A percentile compares a stretch with the other conserved stretches of the same genome.
Conservation (phyloP, 2,329 filamentous ascomycete genomes). For the Cladosporium sp. region DNA sequence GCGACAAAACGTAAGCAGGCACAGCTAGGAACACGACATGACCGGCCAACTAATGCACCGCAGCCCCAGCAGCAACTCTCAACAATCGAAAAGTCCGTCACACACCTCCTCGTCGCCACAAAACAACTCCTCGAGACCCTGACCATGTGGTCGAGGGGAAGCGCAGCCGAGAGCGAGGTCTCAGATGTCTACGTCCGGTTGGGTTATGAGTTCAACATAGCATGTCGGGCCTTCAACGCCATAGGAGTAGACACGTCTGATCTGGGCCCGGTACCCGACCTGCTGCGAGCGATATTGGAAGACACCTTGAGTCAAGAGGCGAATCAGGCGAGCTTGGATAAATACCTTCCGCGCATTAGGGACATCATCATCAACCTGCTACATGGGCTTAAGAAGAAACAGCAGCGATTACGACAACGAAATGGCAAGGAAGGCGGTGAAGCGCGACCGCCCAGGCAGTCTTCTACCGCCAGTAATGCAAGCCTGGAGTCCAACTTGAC, state of each 20-base stretch:
- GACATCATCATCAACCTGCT: slow-evolving; percentile 98
- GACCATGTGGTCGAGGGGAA: slow-evolving; percentile 93
- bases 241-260: slow-evolving; percentile 96
- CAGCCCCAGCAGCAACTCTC: slow-evolving; percentile 75
- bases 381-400: slow-evolving; percentile 94
- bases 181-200: slow-evolving; percentile 97
- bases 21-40: slow-evolving; percentile 1
- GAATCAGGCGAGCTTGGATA: slow-evolving; percentile 86
- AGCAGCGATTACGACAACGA: slow-evolving; percentile 72
- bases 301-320: slow-evolving; percentile 96
- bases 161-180: slow-evolving; percentile 89
- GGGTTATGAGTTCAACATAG: slow-evolving; percentile 99
- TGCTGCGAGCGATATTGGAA: slow-evolving; percentile 85
- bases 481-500: slow-evolving; percentile 43
- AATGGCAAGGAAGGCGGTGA: slow-evolving; percentile 41
- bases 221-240: slow-evolving; percentile 90
- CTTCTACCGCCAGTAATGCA: slow-evolving; percentile 44
- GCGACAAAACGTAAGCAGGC: slow-evolving; percentile 24
- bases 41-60: slow-evolving; percentile 18
- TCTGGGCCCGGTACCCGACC: slow-evolving; percentile 90
- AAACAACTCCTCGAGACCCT: slow-evolving; percentile 97
- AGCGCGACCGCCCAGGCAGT: slow-evolving; percentile 34
- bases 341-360: slow-evolving; percentile 87
- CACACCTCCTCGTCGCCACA: slow-evolving; percentile 92
- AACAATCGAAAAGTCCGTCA: slow-evolving; percentile 98